Base-by-base conservation (phyloP, 2,329 filamentous ascomycete species). In the Colletotrichum lentis region DNA sequence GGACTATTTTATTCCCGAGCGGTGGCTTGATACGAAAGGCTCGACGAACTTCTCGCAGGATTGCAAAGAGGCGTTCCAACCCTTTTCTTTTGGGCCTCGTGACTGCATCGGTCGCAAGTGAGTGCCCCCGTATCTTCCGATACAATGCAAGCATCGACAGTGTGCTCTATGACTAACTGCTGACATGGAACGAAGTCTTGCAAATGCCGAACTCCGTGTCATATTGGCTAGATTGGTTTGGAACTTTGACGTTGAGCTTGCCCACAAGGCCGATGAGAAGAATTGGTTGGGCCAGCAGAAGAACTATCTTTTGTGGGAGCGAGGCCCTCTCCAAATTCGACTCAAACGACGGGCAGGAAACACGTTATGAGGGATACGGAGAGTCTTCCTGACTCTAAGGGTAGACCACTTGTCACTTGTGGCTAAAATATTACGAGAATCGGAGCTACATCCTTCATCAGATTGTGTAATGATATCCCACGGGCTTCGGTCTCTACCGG, bases 1-100 rank as follows among this genome's bases (percentile, higher is more conserved):
- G 0, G 74, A 80, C 12, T 71, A 71, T 0, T 88, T 80, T 5
- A 8, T 44, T 2, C 85, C 85, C 0, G 79, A 82, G 64, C 72
- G 80, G 5, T 82, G 79, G 76, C 65, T 76, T 0, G 70, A 69
- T 7, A 70, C 72, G 18, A 46, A 59, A 5, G 56, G 31, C 12
- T 73, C 68, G 16, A 60, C 49, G 1, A 60, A 60, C 18, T 49
- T 49, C 7, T 22, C 46, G 46, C 46, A 49, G 0, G 76, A 78
- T 57, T 56, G 67, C 12, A 70, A 61, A 10, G 69, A 73, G 1
- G 70, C 65, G 0, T 57, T 76, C 0, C 73, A 76, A 53, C 76
- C 76, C 2, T 79, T 79, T 31, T 71, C 65, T 0, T 43, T 71
- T 14, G 75, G 77, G 1, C 73, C 75, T 0, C 71, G 76, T 2